Evolutionary conservation across 1,139 yeast genomes (phyloP).

Genomic region (Taphrina communis): DNA sequence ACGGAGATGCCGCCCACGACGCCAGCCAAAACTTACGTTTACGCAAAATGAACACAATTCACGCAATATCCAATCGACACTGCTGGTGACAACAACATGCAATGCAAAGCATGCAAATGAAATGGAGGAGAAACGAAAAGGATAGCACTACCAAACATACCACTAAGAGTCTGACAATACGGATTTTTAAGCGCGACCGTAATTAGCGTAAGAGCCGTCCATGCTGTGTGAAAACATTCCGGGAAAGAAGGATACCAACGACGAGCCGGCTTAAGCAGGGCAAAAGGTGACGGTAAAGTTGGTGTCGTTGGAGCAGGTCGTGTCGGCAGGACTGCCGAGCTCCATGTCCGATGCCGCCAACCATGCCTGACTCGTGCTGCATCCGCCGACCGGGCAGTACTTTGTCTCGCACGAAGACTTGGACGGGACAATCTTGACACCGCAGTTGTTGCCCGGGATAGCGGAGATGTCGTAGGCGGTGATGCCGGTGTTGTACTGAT

Average conservation of each 20-base stretch:
- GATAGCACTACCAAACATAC: no score
- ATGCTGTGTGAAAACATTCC: no score
- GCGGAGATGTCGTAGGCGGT: constrained; percentile 41
- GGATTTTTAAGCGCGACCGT: no score
- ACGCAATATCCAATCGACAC: no score
- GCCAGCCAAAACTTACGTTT: no score
- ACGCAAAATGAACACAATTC: not conserved
- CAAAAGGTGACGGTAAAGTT: constrained; percentile 40
- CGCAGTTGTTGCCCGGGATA: constrained; percentile 40
- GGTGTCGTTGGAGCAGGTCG: constrained; percentile 33
- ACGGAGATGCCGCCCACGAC: not conserved
- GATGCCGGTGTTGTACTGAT: constrained; percentile 38
- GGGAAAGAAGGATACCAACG: no score
- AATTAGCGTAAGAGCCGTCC: no score
- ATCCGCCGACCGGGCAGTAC: constrained; percentile 32
- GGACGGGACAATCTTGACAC: constrained; percentile 39
- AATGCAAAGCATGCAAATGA: no score
- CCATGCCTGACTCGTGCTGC: constrained; percentile 34
- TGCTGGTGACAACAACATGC: no score
- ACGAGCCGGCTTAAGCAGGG: constrained; percentile 19
- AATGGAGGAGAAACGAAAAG: no score
- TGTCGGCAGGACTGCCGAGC: constrained; percentile 38
- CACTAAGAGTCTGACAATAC: no score
- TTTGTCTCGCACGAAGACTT: constrained; percentile 33
- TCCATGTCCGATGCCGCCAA: constrained; percentile 27